Percentiles rank a stretch among this genome's conserved stretches.
These are phyloP conservation scores for Penicillium sp. DNA, from an alignment of 2,329 filamentous ascomycete genomes.

Conservation along the genomic window DNA sequence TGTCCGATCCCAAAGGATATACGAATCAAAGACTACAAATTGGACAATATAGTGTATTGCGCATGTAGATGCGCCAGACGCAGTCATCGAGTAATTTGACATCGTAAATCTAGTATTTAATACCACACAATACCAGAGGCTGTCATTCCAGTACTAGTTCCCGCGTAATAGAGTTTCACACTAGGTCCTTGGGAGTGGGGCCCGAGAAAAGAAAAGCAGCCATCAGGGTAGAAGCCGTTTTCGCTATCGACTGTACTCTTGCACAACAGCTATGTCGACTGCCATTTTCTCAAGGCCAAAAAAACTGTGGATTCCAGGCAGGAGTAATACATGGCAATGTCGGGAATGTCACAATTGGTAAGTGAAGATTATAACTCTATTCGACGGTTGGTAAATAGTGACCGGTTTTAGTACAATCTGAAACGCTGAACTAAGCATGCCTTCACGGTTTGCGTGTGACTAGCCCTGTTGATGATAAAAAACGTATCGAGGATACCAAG, in stretches of 20 bases:
- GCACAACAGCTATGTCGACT: too few relatives aligned
- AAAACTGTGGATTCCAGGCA: conserved; percentile 1
- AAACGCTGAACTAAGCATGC: conserved; percentile 5
- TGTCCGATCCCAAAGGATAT: too few relatives aligned
- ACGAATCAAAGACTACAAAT: too few relatives aligned
- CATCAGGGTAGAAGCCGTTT: too few relatives aligned
- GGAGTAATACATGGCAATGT: not conserved
- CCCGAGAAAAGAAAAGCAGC: too few relatives aligned
- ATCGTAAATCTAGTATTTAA: not conserved
- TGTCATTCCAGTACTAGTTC: not conserved
- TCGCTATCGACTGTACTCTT: too few relatives aligned
- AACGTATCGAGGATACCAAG: conserved; percentile 27
- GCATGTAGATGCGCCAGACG: too few relatives aligned
- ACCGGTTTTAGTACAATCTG: not conserved
- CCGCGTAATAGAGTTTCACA: too few relatives aligned
- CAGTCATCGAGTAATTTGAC: not conserved
- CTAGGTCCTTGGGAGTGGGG: too few relatives aligned
- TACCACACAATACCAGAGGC: not conserved
- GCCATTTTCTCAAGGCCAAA: too few relatives aligned
- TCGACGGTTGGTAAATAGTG: not conserved
- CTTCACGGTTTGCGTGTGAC: conserved; percentile 5
- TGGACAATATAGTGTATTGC: too few relatives aligned
- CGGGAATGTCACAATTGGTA: not conserved
- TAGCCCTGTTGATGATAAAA: conserved; percentile 24
- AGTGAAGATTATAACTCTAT: not conserved